These are phyloP conservation scores for Wickerhamiella parazyma DNA, from an alignment of 805 yeast species.

Conservation along the genomic window DNA sequence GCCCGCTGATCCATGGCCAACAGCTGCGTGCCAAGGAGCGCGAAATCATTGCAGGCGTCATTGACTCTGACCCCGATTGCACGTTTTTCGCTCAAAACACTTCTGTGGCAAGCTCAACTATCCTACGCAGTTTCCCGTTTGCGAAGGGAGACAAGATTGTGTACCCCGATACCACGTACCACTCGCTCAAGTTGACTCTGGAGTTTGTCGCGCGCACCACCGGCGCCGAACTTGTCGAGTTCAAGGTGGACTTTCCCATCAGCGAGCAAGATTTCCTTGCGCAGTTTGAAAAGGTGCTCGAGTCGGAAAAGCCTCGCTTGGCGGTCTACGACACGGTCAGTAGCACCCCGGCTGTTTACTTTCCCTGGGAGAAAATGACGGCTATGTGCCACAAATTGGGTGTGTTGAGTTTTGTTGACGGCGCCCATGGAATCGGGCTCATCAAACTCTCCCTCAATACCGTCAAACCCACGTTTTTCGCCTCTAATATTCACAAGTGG, in stretches of 20 bases:
- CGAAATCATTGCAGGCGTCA: slow-evolving; percentile 29
- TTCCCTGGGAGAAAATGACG: slow-evolving; percentile 43
- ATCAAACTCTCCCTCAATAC: slow-evolving; percentile 17
- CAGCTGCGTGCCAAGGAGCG: slow-evolving; percentile 25
- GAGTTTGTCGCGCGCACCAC: slow-evolving; percentile 19
- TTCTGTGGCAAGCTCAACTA: slow-evolving; percentile 43
- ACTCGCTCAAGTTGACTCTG: slow-evolving; percentile 39
- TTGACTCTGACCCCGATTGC: slow-evolving; percentile 35
- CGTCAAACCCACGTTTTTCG: slow-evolving; percentile 44
- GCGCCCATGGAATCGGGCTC: slow-evolving; percentile 55
- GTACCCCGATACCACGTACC: slow-evolving; percentile 37
- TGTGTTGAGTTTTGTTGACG: slow-evolving; percentile 49
- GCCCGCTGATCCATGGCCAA: slow-evolving; percentile 20
- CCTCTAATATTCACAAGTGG: slow-evolving; percentile 63
- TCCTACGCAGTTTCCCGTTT: slow-evolving; percentile 42
- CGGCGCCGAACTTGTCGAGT: slow-evolving; percentile 27
- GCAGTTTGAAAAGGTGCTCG: slow-evolving; percentile 24
- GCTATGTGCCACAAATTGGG: slow-evolving; percentile 33
- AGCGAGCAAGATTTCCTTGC: slow-evolving; percentile 31
- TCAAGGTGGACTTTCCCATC: slow-evolving; percentile 34
- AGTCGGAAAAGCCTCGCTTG: slow-evolving; percentile 20
- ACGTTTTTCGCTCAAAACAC: slow-evolving; percentile 47
- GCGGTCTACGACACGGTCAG: slow-evolving; percentile 43
- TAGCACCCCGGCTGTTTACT: slow-evolving; percentile 47
- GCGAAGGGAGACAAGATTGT: slow-evolving; percentile 39